Percentiles rank a stretch among this genome's conserved stretches.
These are phyloP conservation scores for Skeletonema tropicum DNA, from an alignment of 108 stramenopile species.

Conservation along the genomic window DNA sequence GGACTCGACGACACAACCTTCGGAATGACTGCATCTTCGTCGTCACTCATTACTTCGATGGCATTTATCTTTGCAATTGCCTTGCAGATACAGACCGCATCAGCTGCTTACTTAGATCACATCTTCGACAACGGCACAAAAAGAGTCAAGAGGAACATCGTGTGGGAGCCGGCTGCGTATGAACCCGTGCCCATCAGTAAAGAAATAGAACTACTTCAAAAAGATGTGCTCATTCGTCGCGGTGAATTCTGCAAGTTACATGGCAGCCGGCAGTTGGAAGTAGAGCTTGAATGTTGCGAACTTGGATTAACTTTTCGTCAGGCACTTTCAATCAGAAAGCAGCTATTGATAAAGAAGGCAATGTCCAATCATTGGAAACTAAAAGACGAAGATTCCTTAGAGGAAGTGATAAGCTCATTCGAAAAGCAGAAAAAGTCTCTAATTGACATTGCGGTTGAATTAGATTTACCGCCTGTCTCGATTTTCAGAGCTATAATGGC, in stretches of 20 bases:
- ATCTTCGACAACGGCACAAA: constrained; percentile 4
- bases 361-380: constrained; percentile 14
- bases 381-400: constrained; percentile 14
- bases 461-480: constrained; percentile 43
- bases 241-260: constrained; percentile 39
- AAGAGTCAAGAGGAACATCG: constrained; percentile 18
- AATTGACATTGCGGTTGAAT: constrained; percentile 13
- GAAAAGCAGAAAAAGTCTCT: constrained; percentile 12
- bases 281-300: constrained; percentile 35
- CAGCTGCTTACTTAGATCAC: constrained; percentile 17
- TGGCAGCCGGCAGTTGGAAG: constrained; percentile 22
- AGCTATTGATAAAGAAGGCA: constrained; percentile 31
- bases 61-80: not conserved
- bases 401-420: constrained; percentile 14
- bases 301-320: constrained; percentile 28
- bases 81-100: not conserved
- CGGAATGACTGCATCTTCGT: not conserved
- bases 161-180: constrained; percentile 18
- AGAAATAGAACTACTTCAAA: constrained; percentile 21
- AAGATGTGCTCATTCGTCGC: constrained; percentile 18
- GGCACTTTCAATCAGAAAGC: constrained; percentile 37
- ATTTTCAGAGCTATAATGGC: constrained; percentile 38
- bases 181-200: constrained; percentile 23
- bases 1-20: not conserved
- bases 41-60: not conserved